A percentile compares a stretch with the other conserved stretches of the same genome.
phyloP scores from a whole-genome alignment of 345 rosid species.

The Syzygium aqueum region DNA sequence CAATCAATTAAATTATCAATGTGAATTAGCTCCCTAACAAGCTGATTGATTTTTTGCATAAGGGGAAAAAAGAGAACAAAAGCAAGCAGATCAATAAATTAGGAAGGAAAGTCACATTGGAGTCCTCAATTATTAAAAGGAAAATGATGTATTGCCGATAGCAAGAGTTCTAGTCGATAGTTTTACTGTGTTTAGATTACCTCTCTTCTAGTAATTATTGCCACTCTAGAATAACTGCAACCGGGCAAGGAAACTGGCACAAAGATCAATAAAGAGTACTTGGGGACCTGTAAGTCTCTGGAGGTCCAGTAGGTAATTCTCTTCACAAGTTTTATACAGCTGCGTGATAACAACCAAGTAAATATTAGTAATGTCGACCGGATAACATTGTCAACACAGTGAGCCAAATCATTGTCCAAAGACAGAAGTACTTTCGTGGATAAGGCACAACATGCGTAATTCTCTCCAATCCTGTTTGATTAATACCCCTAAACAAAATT shows the following conservation, averaged over 20 bases:
- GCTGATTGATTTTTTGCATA: neutral
- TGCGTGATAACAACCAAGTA: conserved; percentile 11
- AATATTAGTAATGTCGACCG: neutral
- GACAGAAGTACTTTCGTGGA: neutral
- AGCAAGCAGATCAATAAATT: neutral
- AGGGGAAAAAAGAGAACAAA: neutral
- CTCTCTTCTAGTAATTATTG: neutral
- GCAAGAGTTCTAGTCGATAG: neutral
- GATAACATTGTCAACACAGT: neutral
- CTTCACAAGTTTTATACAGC: conserved; percentile 86
- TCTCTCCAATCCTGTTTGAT: neutral
- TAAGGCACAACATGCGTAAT: neutral
- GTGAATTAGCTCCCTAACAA: neutral
- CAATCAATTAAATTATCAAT: neutral
- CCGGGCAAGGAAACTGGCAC: conserved; percentile 83
- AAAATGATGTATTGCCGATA: neutral
- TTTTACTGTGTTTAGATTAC: neutral
- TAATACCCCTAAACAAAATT: neutral
- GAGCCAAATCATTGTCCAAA: neutral
- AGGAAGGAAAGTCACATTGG: neutral
- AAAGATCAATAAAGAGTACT: conserved; percentile 84
- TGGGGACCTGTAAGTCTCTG: conserved; percentile 85
- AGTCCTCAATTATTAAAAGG: neutral
- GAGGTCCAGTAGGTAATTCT: conserved; percentile 81
- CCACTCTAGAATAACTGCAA: conserved; percentile 55